Evolutionary conservation across 1,284 basidiomycete genomes (phyloP), one percentile per base, ranked within the genome.

Genomic region (Paramarasmius palmivorus): DNA sequence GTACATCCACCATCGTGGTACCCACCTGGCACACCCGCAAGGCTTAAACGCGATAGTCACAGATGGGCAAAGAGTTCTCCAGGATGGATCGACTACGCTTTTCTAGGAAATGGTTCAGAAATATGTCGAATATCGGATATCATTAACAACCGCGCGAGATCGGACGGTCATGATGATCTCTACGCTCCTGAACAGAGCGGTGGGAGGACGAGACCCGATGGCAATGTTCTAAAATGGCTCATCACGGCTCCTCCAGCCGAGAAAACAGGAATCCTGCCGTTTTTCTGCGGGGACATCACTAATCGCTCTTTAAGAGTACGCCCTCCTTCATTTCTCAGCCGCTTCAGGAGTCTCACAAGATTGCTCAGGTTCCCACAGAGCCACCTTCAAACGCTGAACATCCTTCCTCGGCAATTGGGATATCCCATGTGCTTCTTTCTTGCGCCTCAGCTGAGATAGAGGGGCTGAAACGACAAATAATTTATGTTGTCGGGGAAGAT

Each of bases 201-300:
- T 0, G 85, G 85, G 7, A 69, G 86, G 4, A 73, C 64, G 50
- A 70, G 81, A 32, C 64, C 71, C 0, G 81, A 88, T 57, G 84
- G 84, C 1, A 65, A 71, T 29, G 67, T 73, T 20, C 58, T 89
- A 38, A 65, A 79, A 58, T 89, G 86, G 86, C 63, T 81, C 39
- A 76, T 87, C 35, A 78, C 73, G 2, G 66, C 71, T 0, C 71
- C 82, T 14, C 37, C 37, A 15, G 14, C 57, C 2, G 57, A 59
- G 7, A 56, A 57, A 4, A 66, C 70, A 0, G 73, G 78, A 1
- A 58, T 62, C 2, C 61, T 83, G 12, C 86, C 87, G n/a, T 89
- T 89, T 63, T 89, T 84, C 63, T 90, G 87, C 61, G 83, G 84
- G 20, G 86, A 89, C 63, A 66, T 87, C 2, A 88, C 86, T 5